phyloP scores from a whole-genome alignment of 2,329 filamentous ascomycete species.

The Fusarium tuaranense region DNA sequence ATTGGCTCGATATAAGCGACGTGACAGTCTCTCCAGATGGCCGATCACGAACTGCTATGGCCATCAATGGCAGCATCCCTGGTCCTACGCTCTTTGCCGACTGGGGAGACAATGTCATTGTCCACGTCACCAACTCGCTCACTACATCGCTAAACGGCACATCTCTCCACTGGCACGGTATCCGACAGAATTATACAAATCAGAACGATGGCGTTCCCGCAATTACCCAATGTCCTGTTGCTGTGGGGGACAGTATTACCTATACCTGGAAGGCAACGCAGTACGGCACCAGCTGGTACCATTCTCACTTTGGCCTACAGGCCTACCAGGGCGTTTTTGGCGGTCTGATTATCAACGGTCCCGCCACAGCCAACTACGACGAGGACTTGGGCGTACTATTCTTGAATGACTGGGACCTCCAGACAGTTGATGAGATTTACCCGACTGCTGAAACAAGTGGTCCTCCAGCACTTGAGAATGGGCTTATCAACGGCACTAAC shows the following conservation, averaged over 20 bases:
- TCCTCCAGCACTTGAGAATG: conserved; percentile 57
- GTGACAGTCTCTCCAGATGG: conserved; percentile 60
- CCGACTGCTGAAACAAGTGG: conserved; percentile 40
- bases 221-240: conserved; percentile 68
- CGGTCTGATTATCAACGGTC: conserved; percentile 71
- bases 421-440: conserved; percentile 54
- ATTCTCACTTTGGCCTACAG: conserved; percentile 65
- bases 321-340: conserved; percentile 69
- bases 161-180: conserved; percentile 69
- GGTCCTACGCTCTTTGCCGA: conserved; percentile 69
- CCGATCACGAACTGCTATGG: conserved; percentile 52
- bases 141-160: conserved; percentile 62
- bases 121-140: conserved; percentile 66
- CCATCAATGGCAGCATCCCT: conserved; percentile 69
- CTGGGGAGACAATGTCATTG: conserved; percentile 61
- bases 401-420: conserved; percentile 69
- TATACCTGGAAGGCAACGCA: conserved; percentile 70
- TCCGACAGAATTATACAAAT: conserved; percentile 68
- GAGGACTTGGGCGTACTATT: conserved; percentile 71
- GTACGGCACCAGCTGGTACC: conserved; percentile 73
- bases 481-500: conserved; percentile 59
- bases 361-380: conserved; percentile 69
- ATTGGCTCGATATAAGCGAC: conserved; percentile 57
- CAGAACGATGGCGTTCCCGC: conserved; percentile 68
- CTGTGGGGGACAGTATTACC: conserved; percentile 63